Conservation (phyloP, 2,329 filamentous ascomycete species). For the Lecanoromycetidae sp. region DNA sequence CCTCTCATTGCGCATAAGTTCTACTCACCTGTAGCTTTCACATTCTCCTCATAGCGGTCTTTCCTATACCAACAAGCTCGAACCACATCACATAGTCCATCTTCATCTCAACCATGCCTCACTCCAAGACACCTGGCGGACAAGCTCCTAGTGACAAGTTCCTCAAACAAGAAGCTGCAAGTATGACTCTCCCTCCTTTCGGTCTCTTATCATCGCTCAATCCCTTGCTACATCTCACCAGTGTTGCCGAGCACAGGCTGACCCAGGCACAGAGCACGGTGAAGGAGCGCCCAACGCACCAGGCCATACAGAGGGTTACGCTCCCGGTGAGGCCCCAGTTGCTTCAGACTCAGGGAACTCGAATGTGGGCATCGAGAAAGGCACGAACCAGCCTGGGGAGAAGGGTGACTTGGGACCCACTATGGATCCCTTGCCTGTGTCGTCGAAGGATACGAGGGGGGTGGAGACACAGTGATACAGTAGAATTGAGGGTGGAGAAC, state of each 20-base stretch:
- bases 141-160: conserved; percentile 13
- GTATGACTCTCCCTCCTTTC: too few relatives aligned
- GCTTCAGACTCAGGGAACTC: conserved; percentile 12
- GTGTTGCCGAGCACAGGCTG: neutral
- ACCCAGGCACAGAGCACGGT: conserved; percentile 8
- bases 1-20: too few relatives aligned
- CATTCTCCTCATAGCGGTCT: too few relatives aligned
- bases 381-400: conserved; percentile 15
- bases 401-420: too few relatives aligned
- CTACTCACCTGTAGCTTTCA: too few relatives aligned
- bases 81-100: too few relatives aligned
- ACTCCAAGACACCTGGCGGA: conserved; percentile 14
- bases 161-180: conserved; percentile 12
- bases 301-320: conserved; percentile 13
- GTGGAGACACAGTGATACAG: too few relatives aligned
- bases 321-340: conserved; percentile 13
- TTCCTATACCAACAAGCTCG: too few relatives aligned
- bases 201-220: too few relatives aligned
- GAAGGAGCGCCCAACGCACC: conserved; percentile 13
- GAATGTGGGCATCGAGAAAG: conserved; percentile 10
- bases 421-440: too few relatives aligned
- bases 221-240: neutral
- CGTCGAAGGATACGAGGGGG: too few relatives aligned
- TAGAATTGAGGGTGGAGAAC: too few relatives aligned
- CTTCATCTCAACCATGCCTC: conserved; percentile 6